These are phyloP conservation scores for Hypericum perforatum DNA, from an alignment of 345 rosid species.

Conservation along the genomic window DNA sequence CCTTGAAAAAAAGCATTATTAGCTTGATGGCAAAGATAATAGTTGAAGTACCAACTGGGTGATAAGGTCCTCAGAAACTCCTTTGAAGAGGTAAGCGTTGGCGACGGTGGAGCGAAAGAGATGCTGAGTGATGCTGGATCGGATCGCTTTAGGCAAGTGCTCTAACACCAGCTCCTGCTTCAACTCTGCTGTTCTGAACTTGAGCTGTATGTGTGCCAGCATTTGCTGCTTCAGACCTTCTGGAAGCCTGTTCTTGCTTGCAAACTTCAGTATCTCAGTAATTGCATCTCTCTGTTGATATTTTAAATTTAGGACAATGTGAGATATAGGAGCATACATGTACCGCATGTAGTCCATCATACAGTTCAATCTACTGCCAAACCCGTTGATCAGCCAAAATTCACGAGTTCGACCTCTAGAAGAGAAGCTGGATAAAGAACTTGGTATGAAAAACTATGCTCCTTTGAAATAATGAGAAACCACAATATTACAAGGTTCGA, in stretches of 20 bases:
- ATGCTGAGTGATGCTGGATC: conserved; percentile 76
- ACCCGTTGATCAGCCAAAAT: too few species aligned
- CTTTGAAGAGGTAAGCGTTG: conserved; percentile 60
- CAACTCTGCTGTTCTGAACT: conserved; percentile 74
- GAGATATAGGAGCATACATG: background rate
- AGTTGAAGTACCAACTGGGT: conserved; percentile 48
- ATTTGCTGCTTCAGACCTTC: conserved; percentile 79
- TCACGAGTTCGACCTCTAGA: background rate
- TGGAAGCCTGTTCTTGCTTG: conserved; percentile 74
- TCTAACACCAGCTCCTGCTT: conserved; percentile 79
- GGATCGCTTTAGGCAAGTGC: conserved; percentile 80
- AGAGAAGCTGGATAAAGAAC: background rate
- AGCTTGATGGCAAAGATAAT: background rate
- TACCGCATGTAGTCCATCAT: too few species aligned
- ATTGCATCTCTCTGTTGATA: conserved; percentile 69
- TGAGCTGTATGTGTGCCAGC: conserved; percentile 87
- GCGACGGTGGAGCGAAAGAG: conserved; percentile 49
- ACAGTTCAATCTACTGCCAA: too few species aligned
- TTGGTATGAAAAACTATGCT: too few species aligned
- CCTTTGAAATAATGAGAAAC: too few species aligned
- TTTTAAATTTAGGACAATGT: conserved; percentile 2
- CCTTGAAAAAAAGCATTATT: background rate
- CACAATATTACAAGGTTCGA: too few species aligned
- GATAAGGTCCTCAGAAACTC: conserved; percentile 60
- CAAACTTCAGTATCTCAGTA: conserved; percentile 59